phyloP scores from a whole-genome alignment of 495 filamentous ascomycete genomes.

The Tuber umbilicatum region DNA sequence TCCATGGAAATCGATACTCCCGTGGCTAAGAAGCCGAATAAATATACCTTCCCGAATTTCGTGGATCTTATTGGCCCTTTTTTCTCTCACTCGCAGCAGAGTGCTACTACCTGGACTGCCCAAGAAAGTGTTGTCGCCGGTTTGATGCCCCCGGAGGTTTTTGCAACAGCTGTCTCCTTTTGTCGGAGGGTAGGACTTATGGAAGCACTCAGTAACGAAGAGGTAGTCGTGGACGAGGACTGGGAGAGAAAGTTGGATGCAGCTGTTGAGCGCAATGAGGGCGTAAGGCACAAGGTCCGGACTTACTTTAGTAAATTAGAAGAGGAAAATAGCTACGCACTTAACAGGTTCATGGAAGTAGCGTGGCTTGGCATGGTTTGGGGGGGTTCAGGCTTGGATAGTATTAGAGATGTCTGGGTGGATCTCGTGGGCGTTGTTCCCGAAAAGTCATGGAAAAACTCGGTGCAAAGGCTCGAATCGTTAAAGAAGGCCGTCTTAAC shows the following conservation, averaged over 20 bases:
- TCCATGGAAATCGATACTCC: conserved; percentile 30
- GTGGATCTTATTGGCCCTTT: conserved; percentile 40
- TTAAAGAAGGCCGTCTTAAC: conserved; percentile 17
- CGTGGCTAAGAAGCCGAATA: conserved; percentile 12
- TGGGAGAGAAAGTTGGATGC: conserved; percentile 78
- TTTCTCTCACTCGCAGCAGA: conserved; percentile 28
- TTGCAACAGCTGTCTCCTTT: conserved; percentile 61
- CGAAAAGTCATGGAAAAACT: conserved; percentile 11
- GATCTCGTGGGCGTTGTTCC: conserved; percentile 35
- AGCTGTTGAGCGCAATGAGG: conserved; percentile 58
- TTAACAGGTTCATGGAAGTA: conserved; percentile 48
- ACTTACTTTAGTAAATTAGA: conserved; percentile 45
- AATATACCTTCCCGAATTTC: conserved; percentile 44
- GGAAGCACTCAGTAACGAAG: conserved; percentile 56
- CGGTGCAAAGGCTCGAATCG: conserved; percentile 10
- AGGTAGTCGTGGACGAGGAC: conserved; percentile 62
- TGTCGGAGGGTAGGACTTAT: conserved; percentile 67
- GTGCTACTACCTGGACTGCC: conserved; percentile 22
- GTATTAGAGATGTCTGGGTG: conserved; percentile 30
- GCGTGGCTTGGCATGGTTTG: conserved; percentile 56
- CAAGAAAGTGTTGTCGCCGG: conserved; percentile 14
- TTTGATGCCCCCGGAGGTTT: conserved; percentile 45
- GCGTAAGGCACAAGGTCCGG: conserved; percentile 54
- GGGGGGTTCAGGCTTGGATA: conserved; percentile 44
- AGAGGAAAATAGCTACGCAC: conserved; percentile 34